Percentiles rank a stretch among this genome's conserved stretches.
These are phyloP conservation scores for Dactylellina parvicollis DNA, from an alignment of 2,329 filamentous ascomycete genomes.

Conservation along the genomic window DNA sequence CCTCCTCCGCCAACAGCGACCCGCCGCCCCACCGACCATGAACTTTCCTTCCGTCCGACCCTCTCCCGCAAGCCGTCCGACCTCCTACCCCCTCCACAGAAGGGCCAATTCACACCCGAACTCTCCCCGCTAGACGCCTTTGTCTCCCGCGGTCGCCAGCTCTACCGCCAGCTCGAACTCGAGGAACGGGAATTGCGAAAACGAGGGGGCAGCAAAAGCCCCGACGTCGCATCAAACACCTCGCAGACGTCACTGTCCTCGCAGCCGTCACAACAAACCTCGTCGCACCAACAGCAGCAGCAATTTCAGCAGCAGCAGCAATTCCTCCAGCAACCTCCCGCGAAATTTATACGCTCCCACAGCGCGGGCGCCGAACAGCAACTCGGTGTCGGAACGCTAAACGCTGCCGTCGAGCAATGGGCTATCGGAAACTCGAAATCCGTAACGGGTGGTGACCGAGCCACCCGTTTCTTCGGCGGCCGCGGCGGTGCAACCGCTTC, in stretches of 20 bases:
- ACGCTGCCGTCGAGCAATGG: conserved; percentile 51
- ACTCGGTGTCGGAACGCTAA: conserved; percentile 42
- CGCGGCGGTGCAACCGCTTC: conserved; percentile 7
- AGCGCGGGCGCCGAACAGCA: conserved; percentile 50
- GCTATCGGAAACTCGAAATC: conserved; percentile 50
- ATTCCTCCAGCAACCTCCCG: conserved; percentile 46
- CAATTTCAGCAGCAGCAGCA: conserved; percentile 11
- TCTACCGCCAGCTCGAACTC: conserved; percentile 82
- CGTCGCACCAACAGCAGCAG: conserved; percentile 13
- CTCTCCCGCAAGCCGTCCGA: conserved; percentile 50
- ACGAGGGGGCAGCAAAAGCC: conserved; percentile 35
- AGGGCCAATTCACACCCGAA: conserved; percentile 82
- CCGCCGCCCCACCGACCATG: conserved; percentile 49
- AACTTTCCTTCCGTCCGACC: conserved; percentile 39
- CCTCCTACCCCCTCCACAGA: conserved; percentile 35
- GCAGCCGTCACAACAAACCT: neutral
- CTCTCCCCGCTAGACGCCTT: conserved; percentile 96
- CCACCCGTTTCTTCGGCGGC: conserved; percentile 43
- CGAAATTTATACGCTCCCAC: conserved; percentile 49
- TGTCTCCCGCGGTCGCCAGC: conserved; percentile 85
- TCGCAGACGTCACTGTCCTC: conserved; percentile 12
- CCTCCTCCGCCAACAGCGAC: conserved; percentile 8
- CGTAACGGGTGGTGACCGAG: conserved; percentile 35
- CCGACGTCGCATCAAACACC: conserved; percentile 24
- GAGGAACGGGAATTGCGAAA: conserved; percentile 40